Conservation (phyloP, 257 asterid species). For the Lycium ferocissimum region DNA sequence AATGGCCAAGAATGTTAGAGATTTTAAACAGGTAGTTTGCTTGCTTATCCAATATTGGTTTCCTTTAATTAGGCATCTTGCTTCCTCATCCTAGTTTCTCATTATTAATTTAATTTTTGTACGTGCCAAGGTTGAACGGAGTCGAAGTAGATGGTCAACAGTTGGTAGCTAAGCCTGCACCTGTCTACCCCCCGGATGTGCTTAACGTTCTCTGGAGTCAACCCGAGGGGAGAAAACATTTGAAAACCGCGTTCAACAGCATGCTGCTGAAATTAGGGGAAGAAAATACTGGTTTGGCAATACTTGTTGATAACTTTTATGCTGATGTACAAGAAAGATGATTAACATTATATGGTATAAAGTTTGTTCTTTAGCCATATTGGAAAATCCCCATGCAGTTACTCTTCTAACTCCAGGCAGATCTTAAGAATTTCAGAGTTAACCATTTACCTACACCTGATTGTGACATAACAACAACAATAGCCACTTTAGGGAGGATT, state of each 20-base stretch:
- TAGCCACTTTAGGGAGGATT: not conserved
- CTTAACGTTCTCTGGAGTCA: slow-evolving; percentile 60
- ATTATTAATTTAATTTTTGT: slow-evolving; percentile 22
- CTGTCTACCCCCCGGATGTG: slow-evolving; percentile 51
- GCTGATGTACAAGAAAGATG: slow-evolving; percentile 25
- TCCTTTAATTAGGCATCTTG: not conserved
- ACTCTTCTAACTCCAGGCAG: not conserved
- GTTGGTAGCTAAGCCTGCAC: slow-evolving; percentile 66
- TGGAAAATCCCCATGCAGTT: not conserved
- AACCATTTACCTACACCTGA: no score
- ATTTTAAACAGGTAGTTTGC: slow-evolving; percentile 60
- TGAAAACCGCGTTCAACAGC: slow-evolving; percentile 43
- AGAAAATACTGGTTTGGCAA: slow-evolving; percentile 27
- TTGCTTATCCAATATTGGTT: not conserved
- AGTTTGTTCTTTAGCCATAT: not conserved
- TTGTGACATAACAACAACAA: not conserved
- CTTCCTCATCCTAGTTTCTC: slow-evolving; percentile 24
- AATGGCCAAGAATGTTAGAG: slow-evolving; percentile 72
- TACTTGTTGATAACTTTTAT: slow-evolving; percentile 36
- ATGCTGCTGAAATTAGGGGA: slow-evolving; percentile 43
- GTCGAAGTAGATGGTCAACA: slow-evolving; percentile 40
- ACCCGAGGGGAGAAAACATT: slow-evolving; percentile 50
- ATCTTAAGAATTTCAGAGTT: no score
- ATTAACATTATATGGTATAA: not conserved
- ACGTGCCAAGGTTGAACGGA: slow-evolving; percentile 51